These are phyloP conservation scores for Silene coronaria DNA, from an alignment of 179 eudicot genomes.

Conservation along the genomic window DNA sequence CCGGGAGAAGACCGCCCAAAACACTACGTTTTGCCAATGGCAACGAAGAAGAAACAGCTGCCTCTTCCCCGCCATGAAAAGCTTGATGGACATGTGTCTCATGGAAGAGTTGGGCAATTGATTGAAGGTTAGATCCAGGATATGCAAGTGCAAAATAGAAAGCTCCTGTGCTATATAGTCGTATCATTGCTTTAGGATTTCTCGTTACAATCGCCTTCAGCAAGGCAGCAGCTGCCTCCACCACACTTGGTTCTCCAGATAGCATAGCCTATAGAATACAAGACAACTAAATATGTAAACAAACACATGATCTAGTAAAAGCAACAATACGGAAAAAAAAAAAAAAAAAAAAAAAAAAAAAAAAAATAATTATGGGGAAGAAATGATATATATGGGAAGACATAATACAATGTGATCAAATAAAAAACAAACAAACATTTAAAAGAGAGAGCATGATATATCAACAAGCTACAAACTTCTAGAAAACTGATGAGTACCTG, in stretches of 20 bases:
- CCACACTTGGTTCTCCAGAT: slow-evolving; percentile 92
- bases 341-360: no score
- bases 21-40: slow-evolving; percentile 98
- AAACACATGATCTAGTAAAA: neutral
- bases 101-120: slow-evolving; percentile 84
- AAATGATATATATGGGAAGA: neutral
- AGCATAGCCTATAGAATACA: slow-evolving; percentile 67
- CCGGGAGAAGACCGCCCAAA: slow-evolving; percentile 95
- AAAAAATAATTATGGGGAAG: neutral
- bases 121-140: slow-evolving; percentile 95
- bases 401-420: neutral
- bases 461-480: neutral
- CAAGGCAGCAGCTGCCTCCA: slow-evolving; percentile 91
- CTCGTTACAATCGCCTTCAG: slow-evolving; percentile 83
- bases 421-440: neutral
- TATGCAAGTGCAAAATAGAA: slow-evolving; percentile 98
- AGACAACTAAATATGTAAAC: slow-evolving; percentile 1
- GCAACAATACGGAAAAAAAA: neutral
- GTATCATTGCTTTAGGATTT: slow-evolving; percentile 96
- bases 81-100: slow-evolving; percentile 96
- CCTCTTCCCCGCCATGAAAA: slow-evolving; percentile 99
- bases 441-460: neutral
- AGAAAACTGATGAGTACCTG: slow-evolving; percentile 43
- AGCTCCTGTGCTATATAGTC: slow-evolving; percentile 84
- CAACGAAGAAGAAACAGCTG: slow-evolving; percentile 93